These are phyloP conservation scores for Paraphysoderma sedebokerense DNA, from an alignment of 371 early-diverging fungal species.

Conservation along the genomic window DNA sequence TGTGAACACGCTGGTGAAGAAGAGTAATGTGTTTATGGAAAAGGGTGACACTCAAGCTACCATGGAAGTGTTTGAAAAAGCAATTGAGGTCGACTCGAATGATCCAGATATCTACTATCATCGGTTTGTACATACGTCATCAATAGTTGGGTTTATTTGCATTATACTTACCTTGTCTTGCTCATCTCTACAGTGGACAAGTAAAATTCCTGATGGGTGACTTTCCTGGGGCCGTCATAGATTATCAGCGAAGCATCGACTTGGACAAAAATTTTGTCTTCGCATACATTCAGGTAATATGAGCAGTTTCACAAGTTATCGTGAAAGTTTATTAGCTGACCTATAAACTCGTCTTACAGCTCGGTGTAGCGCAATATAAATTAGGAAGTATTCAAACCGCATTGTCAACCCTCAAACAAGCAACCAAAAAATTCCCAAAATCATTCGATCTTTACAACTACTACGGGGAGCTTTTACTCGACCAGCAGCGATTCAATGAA, in stretches of 20 bases:
- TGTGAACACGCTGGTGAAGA: slow-evolving; percentile 35
- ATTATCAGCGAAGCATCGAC: slow-evolving; percentile 63
- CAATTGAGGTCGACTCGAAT: slow-evolving; percentile 37
- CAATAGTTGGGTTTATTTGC: too few species aligned
- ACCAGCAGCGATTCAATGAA: slow-evolving; percentile 60
- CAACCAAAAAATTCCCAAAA: slow-evolving; percentile 54
- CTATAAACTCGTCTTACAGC: too few species aligned
- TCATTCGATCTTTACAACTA: slow-evolving; percentile 88
- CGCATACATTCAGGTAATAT: slow-evolving; percentile 75
- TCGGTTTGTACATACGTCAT: slow-evolving; percentile 18
- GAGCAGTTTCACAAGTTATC: too few species aligned
- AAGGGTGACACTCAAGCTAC: slow-evolving; percentile 37
- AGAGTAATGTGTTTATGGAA: not conserved
- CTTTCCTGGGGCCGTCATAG: slow-evolving; percentile 16
- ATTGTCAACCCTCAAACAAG: slow-evolving; percentile 59
- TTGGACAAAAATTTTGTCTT: slow-evolving; percentile 72
- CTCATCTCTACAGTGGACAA: slow-evolving; percentile 12
- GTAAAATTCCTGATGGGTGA: slow-evolving; percentile 10
- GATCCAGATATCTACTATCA: slow-evolving; percentile 72
- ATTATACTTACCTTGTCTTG: too few species aligned
- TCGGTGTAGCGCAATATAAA: slow-evolving; percentile 87
- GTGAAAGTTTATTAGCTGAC: too few species aligned
- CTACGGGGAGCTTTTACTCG: slow-evolving; percentile 83
- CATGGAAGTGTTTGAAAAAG: slow-evolving; percentile 47
- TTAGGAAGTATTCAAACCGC: slow-evolving; percentile 53